Conservation (phyloP, 176 grass and related monocot genomes). For the Oryza brachyantha region DNA sequence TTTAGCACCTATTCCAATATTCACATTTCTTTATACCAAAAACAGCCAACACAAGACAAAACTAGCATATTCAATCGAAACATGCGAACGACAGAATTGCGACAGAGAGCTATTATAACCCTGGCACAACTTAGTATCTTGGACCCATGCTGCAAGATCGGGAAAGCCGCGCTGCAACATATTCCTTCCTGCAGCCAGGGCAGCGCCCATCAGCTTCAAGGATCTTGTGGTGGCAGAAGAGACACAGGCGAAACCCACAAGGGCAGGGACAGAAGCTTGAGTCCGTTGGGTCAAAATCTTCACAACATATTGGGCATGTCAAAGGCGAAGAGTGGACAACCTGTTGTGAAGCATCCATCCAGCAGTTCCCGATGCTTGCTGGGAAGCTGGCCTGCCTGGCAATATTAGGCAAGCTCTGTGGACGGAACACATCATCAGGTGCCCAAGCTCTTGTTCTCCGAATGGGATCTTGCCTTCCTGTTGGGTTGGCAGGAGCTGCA, state of each 20-base stretch:
- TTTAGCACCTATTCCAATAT: constrained; percentile 63
- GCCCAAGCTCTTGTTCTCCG: constrained; percentile 67
- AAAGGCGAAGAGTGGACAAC: constrained; percentile 47
- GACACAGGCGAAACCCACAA: constrained; percentile 86
- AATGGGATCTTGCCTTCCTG: constrained; percentile 33
- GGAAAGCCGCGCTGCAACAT: constrained; percentile 46
- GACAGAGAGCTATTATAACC: constrained; percentile 30
- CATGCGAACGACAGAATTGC: constrained; percentile 35
- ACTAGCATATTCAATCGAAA: constrained; percentile 36
- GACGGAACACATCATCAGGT: constrained; percentile 75
- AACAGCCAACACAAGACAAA: constrained; percentile 29
- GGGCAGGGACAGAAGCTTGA: constrained; percentile 85
- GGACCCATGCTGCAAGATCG: constrained; percentile 86
- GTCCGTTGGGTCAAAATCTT: constrained; percentile 85
- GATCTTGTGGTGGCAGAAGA: constrained; percentile 97
- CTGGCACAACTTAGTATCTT: constrained; percentile 58
- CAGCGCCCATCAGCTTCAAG: constrained; percentile 77
- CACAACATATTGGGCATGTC: constrained; percentile 84
- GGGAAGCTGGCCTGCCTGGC: constrained; percentile 78
- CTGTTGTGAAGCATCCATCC: constrained; percentile 34
- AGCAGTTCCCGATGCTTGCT: constrained; percentile 39
- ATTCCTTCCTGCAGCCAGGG: constrained; percentile 94
- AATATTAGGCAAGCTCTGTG: constrained; percentile 81
- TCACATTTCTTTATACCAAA: constrained; percentile 73
- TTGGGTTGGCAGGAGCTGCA: constrained; percentile 2